Evolutionary conservation across 257 asterid genomes (phyloP), one percentile per base, ranked within the genome.

Genomic region (Solanum verrucosum): DNA sequence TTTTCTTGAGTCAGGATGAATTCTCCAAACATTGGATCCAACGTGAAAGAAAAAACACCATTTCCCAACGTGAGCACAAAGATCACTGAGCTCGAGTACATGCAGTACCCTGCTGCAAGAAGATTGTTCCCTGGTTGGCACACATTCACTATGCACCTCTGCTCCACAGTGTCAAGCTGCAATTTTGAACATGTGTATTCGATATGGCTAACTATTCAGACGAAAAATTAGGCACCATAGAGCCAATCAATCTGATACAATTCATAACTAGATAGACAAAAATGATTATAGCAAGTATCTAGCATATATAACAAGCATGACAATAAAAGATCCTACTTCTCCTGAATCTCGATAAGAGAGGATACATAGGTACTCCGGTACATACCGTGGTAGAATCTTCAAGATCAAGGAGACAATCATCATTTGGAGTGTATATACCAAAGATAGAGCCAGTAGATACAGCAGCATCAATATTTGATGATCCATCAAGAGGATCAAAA

Each of bases 401-500:
- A 75, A 88, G 42, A n/a, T 96, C 98, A 18, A 96, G 92, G 3
- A 95, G 93, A 87, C 99, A 95, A 87, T 97, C 98, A 56, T 95
- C 97, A 59, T 93, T 94, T 2, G 98, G 98, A 82, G 95, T 93
- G 91, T 95, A 97, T 33, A 97, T 96, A 13, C 99, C 98, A 38
- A 97, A 97, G 77, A 97, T 96, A 40, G 99, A 94, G 27, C 99
- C 99, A 3, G 99, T 96, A 85, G 99, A 93, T 42, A 96, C 95
- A 60, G 98, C 97, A 35, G 98, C 98, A 87, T 96, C 98, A 21
- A 97, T 93, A 92, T 97, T 97, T 84, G 99, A 93, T 11, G 98
- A 97, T 74, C 98, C 99, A 87, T 97, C 98, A 34, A 97, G 96
- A 68, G 99, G 98, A 84, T 96, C 99, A 59, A 97, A 97, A 0